A percentile compares a stretch with the other conserved stretches of the same genome.
These are phyloP conservation scores for Neoboletus subvelutipes DNA, from an alignment of 768 basidiomycete genomes.

Conservation along the genomic window DNA sequence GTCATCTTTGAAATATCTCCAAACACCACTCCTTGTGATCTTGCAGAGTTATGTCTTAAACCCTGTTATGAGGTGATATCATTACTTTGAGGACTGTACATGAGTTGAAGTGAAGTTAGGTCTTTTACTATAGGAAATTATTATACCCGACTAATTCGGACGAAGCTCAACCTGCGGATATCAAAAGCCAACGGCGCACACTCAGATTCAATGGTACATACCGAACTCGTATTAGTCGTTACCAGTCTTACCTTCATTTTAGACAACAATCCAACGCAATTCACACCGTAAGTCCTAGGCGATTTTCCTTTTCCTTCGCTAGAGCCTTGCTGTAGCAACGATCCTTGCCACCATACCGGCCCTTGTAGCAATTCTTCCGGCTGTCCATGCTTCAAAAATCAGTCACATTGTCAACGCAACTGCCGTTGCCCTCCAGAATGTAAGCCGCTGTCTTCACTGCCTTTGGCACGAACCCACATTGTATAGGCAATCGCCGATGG, in stretches of 20 bases:
- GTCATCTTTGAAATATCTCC: conserved; percentile 43
- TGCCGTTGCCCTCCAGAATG: conserved; percentile 56
- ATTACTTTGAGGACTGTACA: neutral
- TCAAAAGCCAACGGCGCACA: conserved; percentile 8
- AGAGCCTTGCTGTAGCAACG: conserved; percentile 33
- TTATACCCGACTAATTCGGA: conserved; percentile 4
- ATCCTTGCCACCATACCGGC: conserved; percentile 57
- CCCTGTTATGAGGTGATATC: conserved; percentile 57
- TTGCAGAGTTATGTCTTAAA: conserved; percentile 53
- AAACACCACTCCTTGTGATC: conserved; percentile 50
- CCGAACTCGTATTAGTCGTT: neutral
- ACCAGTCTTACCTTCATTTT: conserved; percentile 8
- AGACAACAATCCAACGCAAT: conserved; percentile 20
- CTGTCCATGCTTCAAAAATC: conserved; percentile 51
- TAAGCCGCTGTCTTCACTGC: conserved; percentile 25
- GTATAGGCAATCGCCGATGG: conserved; percentile 53
- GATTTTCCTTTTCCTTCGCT: neutral
- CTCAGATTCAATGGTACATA: conserved; percentile 24
- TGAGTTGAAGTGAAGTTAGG: conserved; percentile 18
- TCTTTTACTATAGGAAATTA: conserved; percentile 21
- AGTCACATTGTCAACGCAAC: conserved; percentile 53
- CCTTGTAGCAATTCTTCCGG: conserved; percentile 43
- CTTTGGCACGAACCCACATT: neutral
- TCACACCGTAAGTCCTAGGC: conserved; percentile 25
- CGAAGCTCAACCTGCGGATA: neutral